Base-by-base conservation (phyloP, 805 yeast genomes). In the Cyberlindnera lachancei region DNA sequence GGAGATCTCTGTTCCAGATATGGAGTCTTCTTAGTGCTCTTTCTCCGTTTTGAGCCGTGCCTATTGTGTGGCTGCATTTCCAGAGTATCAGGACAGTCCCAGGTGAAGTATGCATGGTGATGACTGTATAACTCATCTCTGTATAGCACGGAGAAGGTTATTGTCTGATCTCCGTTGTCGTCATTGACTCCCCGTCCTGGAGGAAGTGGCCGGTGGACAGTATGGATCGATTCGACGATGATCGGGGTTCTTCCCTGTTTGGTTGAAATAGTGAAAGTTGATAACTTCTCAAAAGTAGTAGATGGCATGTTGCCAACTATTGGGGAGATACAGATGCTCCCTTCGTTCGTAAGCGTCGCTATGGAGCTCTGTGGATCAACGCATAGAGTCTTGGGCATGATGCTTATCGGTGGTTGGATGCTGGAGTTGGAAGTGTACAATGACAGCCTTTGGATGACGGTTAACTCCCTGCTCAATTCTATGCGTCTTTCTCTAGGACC, bases 161-260 rank as follows among this genome's bases (percentile, higher is more conserved):
- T 16, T 3, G 28, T 21, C 13, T 15, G 19, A 9, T 35, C 41
- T 18, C 34, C 44, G 20, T n/a, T n/a, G n/a, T n/a, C n/a, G n/a
- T n/a, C n/a, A n/a, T n/a, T n/a, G n/a, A n/a, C n/a, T n/a, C n/a
- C n/a, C n/a, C n/a, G n/a, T n/a, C n/a, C n/a, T n/a, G n/a, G n/a
- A n/a, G n/a, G n/a, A n/a, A n/a, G n/a, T n/a, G n/a, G n/a, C n/a
- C n/a, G n/a, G n/a, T 36, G 35, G 23, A 36, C 42, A 5, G 31
- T 13, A 2, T 14, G 21, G 4, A 48, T 44, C 4, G 35, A 27
- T 14, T 42, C 48, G 4, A 42, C 11, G 1, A 27, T 8, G 15
- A 48, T 22, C 4, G 50, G 47, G 11, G 42, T 34, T 5, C 48
- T 30, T 15, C 43, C 44, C n/a, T 36, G 38, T n/a, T 29, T 29